Conservation (phyloP, 176 grass and related monocot species). For the Oryza australiensis region DNA sequence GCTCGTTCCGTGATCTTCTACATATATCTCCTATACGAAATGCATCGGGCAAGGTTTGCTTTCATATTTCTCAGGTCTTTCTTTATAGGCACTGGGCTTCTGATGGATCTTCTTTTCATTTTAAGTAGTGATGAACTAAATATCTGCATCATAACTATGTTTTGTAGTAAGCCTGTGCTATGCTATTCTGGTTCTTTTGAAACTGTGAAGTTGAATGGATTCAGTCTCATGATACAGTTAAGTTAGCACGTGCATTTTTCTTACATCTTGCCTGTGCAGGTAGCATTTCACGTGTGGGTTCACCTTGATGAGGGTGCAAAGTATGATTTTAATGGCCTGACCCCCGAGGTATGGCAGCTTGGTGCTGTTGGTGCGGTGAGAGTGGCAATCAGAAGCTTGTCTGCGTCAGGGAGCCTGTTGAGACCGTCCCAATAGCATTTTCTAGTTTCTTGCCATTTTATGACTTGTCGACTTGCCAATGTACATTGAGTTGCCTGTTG, state of each 20-base stretch:
- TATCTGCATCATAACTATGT: too few species aligned
- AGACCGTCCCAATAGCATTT: conserved; percentile 49
- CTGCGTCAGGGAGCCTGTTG: conserved; percentile 56
- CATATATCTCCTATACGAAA: conserved; percentile 92
- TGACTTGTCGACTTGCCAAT: not conserved
- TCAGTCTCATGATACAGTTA: not conserved
- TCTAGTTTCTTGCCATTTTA: not conserved
- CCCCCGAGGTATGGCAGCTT: conserved; percentile 70
- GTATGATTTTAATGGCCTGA: conserved; percentile 51
- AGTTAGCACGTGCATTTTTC: not conserved
- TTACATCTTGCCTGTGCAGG: conserved; percentile 39
- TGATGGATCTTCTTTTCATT: conserved; percentile 12
- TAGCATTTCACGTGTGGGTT: conserved; percentile 80
- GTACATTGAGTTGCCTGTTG: conserved; percentile 30
- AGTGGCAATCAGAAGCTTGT: conserved; percentile 80
- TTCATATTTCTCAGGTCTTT: conserved; percentile 27
- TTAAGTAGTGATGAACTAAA: not conserved
- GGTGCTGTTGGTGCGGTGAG: conserved; percentile 80
- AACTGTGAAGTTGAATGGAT: conserved; percentile 4
- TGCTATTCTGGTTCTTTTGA: too few species aligned
- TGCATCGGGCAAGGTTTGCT: conserved; percentile 83
- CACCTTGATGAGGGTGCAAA: conserved; percentile 66
- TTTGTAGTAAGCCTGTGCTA: too few species aligned
- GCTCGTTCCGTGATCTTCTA: conserved; percentile 70
- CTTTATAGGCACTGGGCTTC: conserved; percentile 6